phyloP scores from a whole-genome alignment of 345 rosid species.

The Citrus cavaleriei region DNA sequence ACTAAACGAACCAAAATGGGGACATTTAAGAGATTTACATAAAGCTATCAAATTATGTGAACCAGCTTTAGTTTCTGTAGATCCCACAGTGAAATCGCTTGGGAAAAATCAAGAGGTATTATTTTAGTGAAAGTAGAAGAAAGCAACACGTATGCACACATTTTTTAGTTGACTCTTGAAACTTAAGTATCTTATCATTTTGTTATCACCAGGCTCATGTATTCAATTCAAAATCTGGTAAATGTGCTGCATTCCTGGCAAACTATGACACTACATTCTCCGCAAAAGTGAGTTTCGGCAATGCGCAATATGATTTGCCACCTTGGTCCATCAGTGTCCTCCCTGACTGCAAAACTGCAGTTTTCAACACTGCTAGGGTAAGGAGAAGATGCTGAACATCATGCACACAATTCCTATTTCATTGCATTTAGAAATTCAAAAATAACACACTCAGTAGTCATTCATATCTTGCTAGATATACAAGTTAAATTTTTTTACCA shows the following conservation, averaged over 20 bases:
- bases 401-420: not conserved
- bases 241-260: conserved; percentile 84
- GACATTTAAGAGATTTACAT: conserved; percentile 88
- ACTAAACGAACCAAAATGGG: conserved; percentile 75
- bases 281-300: conserved; percentile 53
- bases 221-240: conserved; percentile 43
- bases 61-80: conserved; percentile 66
- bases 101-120: conserved; percentile 76
- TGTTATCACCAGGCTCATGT: conserved; percentile 61
- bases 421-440: not conserved
- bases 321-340: conserved; percentile 94
- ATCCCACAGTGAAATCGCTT: conserved; percentile 50
- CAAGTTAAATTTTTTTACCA: not conserved
- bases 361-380: conserved; percentile 86
- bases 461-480: not conserved
- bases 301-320: conserved; percentile 62
- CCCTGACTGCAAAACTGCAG: conserved; percentile 79
- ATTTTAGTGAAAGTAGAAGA: not conserved
- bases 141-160: not conserved
- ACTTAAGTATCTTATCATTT: not conserved
- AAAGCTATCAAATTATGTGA: conserved; percentile 82
- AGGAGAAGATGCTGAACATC: not conserved
- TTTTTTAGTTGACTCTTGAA: not conserved
- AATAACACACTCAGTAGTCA: not conserved
- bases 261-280: conserved; percentile 52